Percentiles rank a stretch among this genome's conserved stretches.
phyloP scores from a whole-genome alignment of 257 asterid genomes.

The Scutellaria galericulata region DNA sequence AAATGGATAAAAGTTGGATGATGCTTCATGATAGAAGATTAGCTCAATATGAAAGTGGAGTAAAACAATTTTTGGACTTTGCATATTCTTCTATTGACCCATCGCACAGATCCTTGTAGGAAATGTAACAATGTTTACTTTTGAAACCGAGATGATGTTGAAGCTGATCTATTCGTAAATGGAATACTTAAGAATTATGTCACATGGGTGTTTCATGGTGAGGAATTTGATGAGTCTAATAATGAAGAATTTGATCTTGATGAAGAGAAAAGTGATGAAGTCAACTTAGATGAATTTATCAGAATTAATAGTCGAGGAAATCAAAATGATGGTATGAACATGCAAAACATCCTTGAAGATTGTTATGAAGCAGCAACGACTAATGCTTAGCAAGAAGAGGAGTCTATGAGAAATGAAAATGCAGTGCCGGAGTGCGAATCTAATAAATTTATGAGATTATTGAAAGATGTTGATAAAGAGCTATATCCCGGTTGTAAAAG shows the following conservation, averaged over 20 bases:
- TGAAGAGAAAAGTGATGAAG: background rate
- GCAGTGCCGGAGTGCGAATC: no score
- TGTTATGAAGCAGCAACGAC: background rate
- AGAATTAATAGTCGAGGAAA: background rate
- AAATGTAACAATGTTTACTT: background rate
- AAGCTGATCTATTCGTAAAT: background rate
- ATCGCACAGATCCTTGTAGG: background rate
- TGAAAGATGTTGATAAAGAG: no score
- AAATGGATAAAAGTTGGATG: slow-evolving; percentile 7
- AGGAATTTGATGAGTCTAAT: background rate
- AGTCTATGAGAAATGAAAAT: no score
- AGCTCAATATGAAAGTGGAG: background rate
- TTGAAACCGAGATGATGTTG: no score
- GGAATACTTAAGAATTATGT: background rate
- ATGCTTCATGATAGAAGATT: background rate
- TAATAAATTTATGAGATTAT: no score
- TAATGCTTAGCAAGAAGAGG: no score
- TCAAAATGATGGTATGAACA: background rate
- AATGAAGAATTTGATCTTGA: slow-evolving; percentile 6
- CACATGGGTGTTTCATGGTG: slow-evolving; percentile 5
- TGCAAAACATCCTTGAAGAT: slow-evolving; percentile 16
- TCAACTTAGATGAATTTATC: background rate
- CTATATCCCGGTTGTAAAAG: no score
- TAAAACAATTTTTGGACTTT: background rate
- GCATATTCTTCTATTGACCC: background rate